These are phyloP conservation scores for Bipolaris victoriae DNA, from an alignment of 2,329 filamentous ascomycete genomes.

Conservation along the genomic window DNA sequence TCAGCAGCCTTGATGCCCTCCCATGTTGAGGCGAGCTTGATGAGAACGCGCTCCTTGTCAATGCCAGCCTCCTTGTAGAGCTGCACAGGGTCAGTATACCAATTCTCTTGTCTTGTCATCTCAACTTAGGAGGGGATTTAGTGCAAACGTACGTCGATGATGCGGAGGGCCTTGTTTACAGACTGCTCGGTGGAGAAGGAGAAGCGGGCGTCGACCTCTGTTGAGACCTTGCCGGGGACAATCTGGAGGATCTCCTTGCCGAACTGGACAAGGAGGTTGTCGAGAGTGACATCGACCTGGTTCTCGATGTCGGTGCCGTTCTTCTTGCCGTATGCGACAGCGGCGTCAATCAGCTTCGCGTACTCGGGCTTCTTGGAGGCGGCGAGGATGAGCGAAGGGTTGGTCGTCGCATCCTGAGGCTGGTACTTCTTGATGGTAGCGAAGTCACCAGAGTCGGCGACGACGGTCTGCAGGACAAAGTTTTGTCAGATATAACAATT, in stretches of 20 bases:
- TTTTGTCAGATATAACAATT: conserved; percentile 15
- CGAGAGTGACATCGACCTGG: conserved; percentile 88
- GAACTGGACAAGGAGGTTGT: conserved; percentile 96
- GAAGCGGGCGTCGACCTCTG: conserved; percentile 94
- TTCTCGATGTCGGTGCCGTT: conserved; percentile 71
- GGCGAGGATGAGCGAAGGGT: conserved; percentile 97
- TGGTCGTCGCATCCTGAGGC: conserved; percentile 99
- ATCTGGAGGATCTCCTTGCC: conserved; percentile 97
- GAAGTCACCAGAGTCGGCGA: conserved; percentile 89
- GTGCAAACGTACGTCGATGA: conserved; percentile 77
- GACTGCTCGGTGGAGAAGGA: conserved; percentile 94
- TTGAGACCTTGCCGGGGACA: conserved; percentile 97
- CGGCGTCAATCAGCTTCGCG: conserved; percentile 85
- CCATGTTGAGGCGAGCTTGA: conserved; percentile 99
- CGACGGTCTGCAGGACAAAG: conserved; percentile 72
- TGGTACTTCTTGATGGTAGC: conserved; percentile 98
- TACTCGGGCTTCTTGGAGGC: conserved; percentile 99
- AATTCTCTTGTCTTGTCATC: not conserved
- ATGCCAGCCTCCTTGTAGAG: conserved; percentile 94
- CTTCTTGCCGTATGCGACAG: conserved; percentile 84
- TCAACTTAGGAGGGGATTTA: not conserved
- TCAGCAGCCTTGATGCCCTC: conserved; percentile 99
- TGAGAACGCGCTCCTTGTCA: conserved; percentile 90
- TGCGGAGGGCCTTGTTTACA: conserved; percentile 93
- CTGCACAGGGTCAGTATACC: conserved; percentile 56